Percentiles rank a stretch among this genome's conserved stretches.
phyloP scores from a whole-genome alignment of 257 asterid genomes.

The Agastache rugosa region DNA sequence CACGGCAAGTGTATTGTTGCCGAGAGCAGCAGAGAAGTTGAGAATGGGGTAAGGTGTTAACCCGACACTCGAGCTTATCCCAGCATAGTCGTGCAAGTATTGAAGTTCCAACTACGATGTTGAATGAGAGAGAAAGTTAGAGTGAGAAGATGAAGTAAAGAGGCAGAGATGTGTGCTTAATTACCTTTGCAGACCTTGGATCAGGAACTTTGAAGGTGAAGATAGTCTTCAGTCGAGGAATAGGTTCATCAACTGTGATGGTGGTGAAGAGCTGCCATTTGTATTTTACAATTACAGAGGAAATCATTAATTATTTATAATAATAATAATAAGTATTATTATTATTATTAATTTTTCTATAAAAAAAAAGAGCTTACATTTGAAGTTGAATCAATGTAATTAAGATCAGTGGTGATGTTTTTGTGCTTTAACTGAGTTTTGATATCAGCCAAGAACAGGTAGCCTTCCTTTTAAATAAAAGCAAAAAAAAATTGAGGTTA shows the following conservation, averaged over 20 bases:
- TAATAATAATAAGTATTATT: no score
- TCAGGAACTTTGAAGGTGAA: slow-evolving; percentile 51
- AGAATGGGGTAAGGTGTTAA: slow-evolving; percentile 52
- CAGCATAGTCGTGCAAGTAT: slow-evolving; percentile 53
- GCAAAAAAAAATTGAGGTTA: not conserved
- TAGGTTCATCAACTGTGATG: slow-evolving; percentile 46
- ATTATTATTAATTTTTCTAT: no score
- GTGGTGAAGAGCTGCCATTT: slow-evolving; percentile 44
- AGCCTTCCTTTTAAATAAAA: no score
- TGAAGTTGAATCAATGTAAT: slow-evolving; percentile 58
- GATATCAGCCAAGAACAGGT: no score
- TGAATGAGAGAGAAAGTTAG: not conserved
- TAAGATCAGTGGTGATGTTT: slow-evolving; percentile 48
- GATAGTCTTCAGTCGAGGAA: slow-evolving; percentile 49
- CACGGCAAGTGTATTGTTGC: slow-evolving; percentile 41
- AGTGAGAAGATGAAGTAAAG: not conserved
- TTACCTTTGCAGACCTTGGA: slow-evolving; percentile 54
- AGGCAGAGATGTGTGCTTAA: no score
- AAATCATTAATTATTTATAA: no score
- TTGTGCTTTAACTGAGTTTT: no score
- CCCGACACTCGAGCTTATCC: slow-evolving; percentile 53
- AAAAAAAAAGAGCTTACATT: slow-evolving; percentile 41
- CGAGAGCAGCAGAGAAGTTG: slow-evolving; percentile 51
- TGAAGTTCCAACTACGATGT: slow-evolving; percentile 51
- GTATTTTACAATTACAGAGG: no score